A percentile compares a stretch with the other conserved stretches of the same genome.
Evolutionary conservation across 2,329 filamentous ascomycete species (phyloP).

Genomic region (Lojkania enalia): DNA sequence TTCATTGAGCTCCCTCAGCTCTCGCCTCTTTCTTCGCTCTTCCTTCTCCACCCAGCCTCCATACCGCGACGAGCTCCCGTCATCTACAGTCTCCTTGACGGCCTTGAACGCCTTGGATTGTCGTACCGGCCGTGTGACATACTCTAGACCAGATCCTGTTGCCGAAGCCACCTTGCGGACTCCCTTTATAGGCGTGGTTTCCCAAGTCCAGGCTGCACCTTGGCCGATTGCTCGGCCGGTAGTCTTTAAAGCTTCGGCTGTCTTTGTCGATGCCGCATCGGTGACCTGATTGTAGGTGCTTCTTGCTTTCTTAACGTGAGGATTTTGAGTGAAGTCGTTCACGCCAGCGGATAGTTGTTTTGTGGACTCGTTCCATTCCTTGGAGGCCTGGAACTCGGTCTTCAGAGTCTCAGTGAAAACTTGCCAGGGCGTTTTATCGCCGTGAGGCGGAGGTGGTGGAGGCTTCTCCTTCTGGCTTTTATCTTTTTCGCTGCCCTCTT

Average conservation of each 20-base stretch:
- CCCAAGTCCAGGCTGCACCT: conserved; percentile 95
- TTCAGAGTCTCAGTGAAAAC: conserved; percentile 98
- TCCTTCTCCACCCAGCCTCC: conserved; percentile 98
- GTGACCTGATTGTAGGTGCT: conserved; percentile 87
- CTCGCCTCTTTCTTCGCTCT: conserved; percentile 79
- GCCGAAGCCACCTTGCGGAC: conserved; percentile 82
- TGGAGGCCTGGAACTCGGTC: conserved; percentile 91
- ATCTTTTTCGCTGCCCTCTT: conserved; percentile 48
- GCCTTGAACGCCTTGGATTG: conserved; percentile 92
- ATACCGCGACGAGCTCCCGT: conserved; percentile 93
- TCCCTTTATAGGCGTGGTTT: conserved; percentile 89
- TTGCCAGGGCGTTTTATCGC: conserved; percentile 98
- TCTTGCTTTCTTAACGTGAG: conserved; percentile 81
- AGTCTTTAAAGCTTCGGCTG: conserved; percentile 77
- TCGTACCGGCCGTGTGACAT: conserved; percentile 90
- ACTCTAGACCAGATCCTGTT: conserved; percentile 86
- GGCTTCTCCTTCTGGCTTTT: conserved; percentile 58
- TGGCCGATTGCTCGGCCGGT: conserved; percentile 88
- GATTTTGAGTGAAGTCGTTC: conserved; percentile 90
- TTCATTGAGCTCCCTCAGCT: conserved; percentile 68
- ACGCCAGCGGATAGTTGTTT: conserved; percentile 89
- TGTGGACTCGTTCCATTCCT: conserved; percentile 99
- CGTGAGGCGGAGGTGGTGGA: conserved; percentile 91
- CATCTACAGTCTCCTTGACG: conserved; percentile 94
- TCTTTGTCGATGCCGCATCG: conserved; percentile 77